These are phyloP conservation scores for Triticum monococcum DNA, from an alignment of 176 grass and related monocot genomes.

Conservation along the genomic window DNA sequence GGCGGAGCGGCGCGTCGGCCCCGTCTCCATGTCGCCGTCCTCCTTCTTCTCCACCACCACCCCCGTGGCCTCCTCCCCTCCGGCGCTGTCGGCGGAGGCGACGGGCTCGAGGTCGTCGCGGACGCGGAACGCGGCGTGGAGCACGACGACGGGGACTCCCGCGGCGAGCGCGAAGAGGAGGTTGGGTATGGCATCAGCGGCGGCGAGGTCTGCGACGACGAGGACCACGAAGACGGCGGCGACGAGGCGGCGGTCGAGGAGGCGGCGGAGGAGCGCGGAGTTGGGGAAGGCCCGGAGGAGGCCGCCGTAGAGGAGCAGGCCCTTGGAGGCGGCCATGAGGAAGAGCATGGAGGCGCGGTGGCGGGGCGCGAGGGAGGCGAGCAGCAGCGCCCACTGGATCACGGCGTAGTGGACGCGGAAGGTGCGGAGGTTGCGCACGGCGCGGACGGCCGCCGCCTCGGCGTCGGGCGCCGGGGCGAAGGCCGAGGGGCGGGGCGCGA, in stretches of 20 bases:
- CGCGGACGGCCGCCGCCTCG: conserved; percentile 57
- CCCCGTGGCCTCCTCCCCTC: neutral
- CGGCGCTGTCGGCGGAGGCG: neutral
- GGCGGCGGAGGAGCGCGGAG: conserved; percentile 40
- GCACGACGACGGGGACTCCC: conserved; percentile 28
- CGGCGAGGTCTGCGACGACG: conserved; percentile 45
- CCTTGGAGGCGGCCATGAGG: conserved; percentile 68
- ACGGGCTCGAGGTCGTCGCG: conserved; percentile 49
- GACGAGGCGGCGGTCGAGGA: conserved; percentile 52
- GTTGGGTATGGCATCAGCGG: conserved; percentile 24
- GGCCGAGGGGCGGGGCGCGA: conserved; percentile 42
- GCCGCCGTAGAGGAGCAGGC: conserved; percentile 49
- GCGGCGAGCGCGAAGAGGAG: conserved; percentile 35
- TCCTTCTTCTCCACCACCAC: conserved; percentile 63
- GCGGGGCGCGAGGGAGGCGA: conserved; percentile 41
- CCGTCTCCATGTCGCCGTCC: conserved; percentile 36
- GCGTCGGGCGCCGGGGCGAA: conserved; percentile 44
- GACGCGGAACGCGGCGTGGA: conserved; percentile 58
- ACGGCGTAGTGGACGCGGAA: conserved; percentile 56
- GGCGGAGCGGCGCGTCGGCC: conserved; percentile 12
- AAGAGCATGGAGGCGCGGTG: conserved; percentile 61
- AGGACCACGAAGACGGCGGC: conserved; percentile 27
- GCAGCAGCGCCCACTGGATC: conserved; percentile 50
- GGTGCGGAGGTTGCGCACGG: conserved; percentile 51
- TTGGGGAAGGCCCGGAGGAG: conserved; percentile 52